Evolutionary conservation across 106 monocot genomes (phyloP), one percentile per base, ranked within the genome.

Genomic region (Alisma plantagoaquatica): DNA sequence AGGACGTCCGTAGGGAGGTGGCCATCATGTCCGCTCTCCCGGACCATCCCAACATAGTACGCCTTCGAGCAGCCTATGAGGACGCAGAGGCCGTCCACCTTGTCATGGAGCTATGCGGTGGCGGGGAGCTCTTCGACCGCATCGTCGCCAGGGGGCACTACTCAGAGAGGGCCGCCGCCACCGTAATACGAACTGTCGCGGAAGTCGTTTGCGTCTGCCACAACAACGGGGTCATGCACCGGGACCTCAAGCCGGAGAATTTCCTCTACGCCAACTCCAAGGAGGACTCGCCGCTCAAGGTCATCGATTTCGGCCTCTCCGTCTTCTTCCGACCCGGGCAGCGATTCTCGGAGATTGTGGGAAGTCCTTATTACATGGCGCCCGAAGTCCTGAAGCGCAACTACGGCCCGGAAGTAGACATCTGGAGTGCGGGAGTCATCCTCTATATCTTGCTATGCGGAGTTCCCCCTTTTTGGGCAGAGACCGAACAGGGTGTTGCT

Each of bases 21-120:
- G 17, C 43, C 29, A 65, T 65, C 54, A 55, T 46, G 65, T 31
- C 35, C 29, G 24, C 11, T 15, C 65, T 65, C 43, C 53, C 65
- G 8, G 54, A 31, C n/a, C 65, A 65, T 17, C 65, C 53, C 22
- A 55, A 65, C 46, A 23, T 65, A 30, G 65, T 65, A 16, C 26
- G 32, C 26, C 54, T 65, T 9, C 43, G 31, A 6, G 54, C 44
- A 30, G 54, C 73, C 1, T 83, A 67, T 32, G 88, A 89, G 79
- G 88, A 83, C 28, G 64, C 26, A 7, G 54, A 68, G 24, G 78
- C 70, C 11, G 88, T 89, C 8, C 88, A 89, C 35, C 52, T 89
- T 7, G 82, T 89, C 28, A 89, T 89, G 88, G 88, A 89, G 79
- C 64, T 89, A 2, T 89, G 88, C 51, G 76, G 76, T 56, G 88